Evolutionary conservation across 192 early-diverging fungal species (phyloP), one percentile per base, ranked within the genome.

Genomic region (Lunasporangiospora selenospora): DNA sequence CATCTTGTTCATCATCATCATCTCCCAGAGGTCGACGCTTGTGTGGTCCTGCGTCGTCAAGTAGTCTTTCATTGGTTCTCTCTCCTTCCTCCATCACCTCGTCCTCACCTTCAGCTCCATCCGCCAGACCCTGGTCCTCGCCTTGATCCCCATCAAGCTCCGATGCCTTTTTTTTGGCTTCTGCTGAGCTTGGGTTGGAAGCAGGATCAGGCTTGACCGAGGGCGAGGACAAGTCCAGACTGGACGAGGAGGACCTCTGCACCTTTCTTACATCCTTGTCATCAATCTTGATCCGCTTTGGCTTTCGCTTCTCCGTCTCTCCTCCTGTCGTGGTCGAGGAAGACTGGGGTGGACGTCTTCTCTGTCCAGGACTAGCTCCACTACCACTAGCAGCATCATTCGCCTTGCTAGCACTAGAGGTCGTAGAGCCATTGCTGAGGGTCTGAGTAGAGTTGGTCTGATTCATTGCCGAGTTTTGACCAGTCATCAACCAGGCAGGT

Each of bases 241-340:
- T n/a, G 7, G 54, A 13, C 1, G 53, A 59, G 4, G 58, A 70
- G 6, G 66, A 49, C 12, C 66, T 36, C 9, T 69, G 66, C 13
- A 34, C 58, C 23, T 70, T 50, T 33, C 58, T 15, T 7, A 61
- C 58, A 56, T 70, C 66, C 45, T 33, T 70, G 32, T 61, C 58
- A 15, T 70, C 66, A 21, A 70, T 70, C 43, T 70, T 70, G 51
- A 70, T 54, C 47, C 56, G 38, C 33, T 75, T 65, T 6, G 54
- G 60, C 21, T 65, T 75, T n/a, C 60, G 53, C 46, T 64, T 65
- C 4, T 58, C 61, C 12, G 33, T 54, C 46, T 63, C 61, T 15
- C 11, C 27, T 15, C 11, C 27, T 2, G 40, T 11, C 3, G 42
- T 26, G 19, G 45, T 34, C 9, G 55, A 42, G 5, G 70, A 45